Evolutionary conservation across 2,329 filamentous ascomycete genomes (phyloP).

Genomic region (Apiospora saccharicola): DNA sequence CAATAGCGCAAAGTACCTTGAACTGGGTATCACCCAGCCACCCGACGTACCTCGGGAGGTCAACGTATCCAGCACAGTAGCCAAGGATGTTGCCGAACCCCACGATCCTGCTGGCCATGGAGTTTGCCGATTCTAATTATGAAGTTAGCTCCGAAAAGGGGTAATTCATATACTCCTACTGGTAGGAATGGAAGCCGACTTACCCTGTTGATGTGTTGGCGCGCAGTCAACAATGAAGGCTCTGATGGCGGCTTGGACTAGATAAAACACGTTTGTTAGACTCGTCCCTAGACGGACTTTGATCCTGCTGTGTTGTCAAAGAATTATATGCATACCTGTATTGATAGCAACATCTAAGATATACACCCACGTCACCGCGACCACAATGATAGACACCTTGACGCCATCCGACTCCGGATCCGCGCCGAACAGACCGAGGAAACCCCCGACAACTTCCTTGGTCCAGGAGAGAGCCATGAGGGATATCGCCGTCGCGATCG

Average conservation of each 20-base stretch:
- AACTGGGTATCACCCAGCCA: slow-evolving; percentile 91
- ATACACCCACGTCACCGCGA: slow-evolving; percentile 88
- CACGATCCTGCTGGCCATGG: slow-evolving; percentile 88
- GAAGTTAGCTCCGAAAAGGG: background rate
- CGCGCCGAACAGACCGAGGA: slow-evolving; percentile 75
- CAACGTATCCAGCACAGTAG: slow-evolving; percentile 84
- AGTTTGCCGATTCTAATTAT: slow-evolving; percentile 79
- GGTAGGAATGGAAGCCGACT: slow-evolving; percentile 30
- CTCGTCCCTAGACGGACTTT: background rate
- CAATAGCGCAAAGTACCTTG: slow-evolving; percentile 88
- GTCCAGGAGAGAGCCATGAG: slow-evolving; percentile 78
- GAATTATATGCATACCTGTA: slow-evolving; percentile 65
- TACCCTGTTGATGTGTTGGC: slow-evolving; percentile 84
- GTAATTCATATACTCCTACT: background rate
- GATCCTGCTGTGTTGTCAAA: too few relatives aligned
- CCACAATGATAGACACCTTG: slow-evolving; percentile 72
- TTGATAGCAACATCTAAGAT: slow-evolving; percentile 95
- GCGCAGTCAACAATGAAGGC: slow-evolving; percentile 95
- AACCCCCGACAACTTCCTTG: slow-evolving; percentile 72
- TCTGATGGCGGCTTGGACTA: slow-evolving; percentile 87
- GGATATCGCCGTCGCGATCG: slow-evolving; percentile 70
- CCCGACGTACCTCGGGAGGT: slow-evolving; percentile 77
- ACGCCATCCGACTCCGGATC: slow-evolving; percentile 70
- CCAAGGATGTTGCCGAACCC: slow-evolving; percentile 91
- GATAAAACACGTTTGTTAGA: slow-evolving; percentile 23